Percentiles rank a stretch among this genome's conserved stretches.
phyloP scores from a whole-genome alignment of 1,139 yeast species.

The Nakaseomyces delphensis region DNA sequence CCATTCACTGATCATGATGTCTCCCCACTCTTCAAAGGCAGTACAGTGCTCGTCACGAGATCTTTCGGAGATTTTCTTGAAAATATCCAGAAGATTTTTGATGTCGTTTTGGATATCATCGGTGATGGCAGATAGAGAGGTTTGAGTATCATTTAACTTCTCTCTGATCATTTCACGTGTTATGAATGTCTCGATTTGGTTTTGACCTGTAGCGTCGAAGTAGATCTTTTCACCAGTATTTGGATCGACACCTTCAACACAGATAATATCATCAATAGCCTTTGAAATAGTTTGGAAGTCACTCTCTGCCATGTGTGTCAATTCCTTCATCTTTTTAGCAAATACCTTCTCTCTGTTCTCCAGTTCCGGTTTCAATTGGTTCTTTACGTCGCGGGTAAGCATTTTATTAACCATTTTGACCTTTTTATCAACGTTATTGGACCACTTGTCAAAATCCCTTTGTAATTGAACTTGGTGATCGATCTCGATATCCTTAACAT shows the following conservation, averaged over 20 bases:
- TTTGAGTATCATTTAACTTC: conserved; percentile 31
- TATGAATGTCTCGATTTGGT: conserved; percentile 34
- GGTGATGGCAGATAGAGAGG: conserved; percentile 22
- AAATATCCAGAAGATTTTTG: background rate
- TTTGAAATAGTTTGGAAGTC: conserved; percentile 39
- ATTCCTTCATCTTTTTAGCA: conserved; percentile 30
- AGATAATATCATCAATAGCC: conserved; percentile 41
- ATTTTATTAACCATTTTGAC: conserved; percentile 2
- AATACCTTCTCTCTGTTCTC: conserved; percentile 14
- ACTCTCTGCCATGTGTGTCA: conserved; percentile 32
- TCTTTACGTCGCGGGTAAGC: conserved; percentile 11
- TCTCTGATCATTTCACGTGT: conserved; percentile 55
- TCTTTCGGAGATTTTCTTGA: conserved; percentile 30
- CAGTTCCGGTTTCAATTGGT: conserved; percentile 10
- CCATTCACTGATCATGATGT: conserved; percentile 51
- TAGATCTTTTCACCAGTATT: conserved; percentile 34
- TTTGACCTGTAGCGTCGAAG: conserved; percentile 31
- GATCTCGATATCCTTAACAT: conserved; percentile 12
- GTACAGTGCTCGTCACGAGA: conserved; percentile 51
- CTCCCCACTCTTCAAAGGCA: conserved; percentile 64
- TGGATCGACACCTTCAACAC: conserved; percentile 39
- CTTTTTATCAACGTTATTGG: conserved; percentile 3
- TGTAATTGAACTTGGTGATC: conserved; percentile 8
- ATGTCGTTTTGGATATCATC: conserved; percentile 2
- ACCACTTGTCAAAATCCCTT: conserved; percentile 6